Percentiles rank a stretch among this genome's conserved stretches.
These are phyloP conservation scores for Astrothelium macrocarpum DNA, from an alignment of 495 filamentous ascomycete species.

Conservation along the genomic window DNA sequence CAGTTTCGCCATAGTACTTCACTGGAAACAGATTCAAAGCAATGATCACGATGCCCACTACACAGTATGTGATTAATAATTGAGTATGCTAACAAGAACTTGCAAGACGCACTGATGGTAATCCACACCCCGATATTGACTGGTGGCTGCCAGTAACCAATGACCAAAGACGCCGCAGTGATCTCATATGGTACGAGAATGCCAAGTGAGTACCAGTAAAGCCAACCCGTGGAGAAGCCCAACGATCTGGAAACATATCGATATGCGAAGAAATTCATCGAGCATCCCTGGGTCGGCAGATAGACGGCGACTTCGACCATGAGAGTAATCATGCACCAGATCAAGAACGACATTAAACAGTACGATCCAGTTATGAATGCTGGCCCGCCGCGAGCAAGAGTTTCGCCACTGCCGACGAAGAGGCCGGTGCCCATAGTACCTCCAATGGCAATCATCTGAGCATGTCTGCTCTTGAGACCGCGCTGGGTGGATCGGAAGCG, in stretches of 20 bases:
- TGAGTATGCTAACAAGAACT: neutral
- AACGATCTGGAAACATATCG: conserved; percentile 43
- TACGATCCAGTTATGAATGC: conserved; percentile 48
- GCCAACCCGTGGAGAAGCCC: conserved; percentile 40
- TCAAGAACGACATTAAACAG: conserved; percentile 24
- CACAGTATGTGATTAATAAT: neutral
- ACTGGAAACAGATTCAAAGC: conserved; percentile 26
- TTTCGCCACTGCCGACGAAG: conserved; percentile 52
- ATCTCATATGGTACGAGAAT: conserved; percentile 32
- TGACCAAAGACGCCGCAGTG: conserved; percentile 34
- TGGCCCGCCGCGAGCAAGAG: conserved; percentile 50
- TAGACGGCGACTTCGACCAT: conserved; percentile 35
- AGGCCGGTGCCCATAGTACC: conserved; percentile 59
- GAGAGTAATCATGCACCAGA: conserved; percentile 28
- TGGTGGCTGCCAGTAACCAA: conserved; percentile 47
- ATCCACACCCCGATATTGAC: conserved; percentile 54
- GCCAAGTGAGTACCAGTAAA: conserved; percentile 33
- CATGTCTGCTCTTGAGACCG: conserved; percentile 36
- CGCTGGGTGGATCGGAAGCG: conserved; percentile 22
- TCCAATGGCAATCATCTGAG: conserved; percentile 55
- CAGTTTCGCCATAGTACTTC: conserved; percentile 47
- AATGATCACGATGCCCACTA: conserved; percentile 22
- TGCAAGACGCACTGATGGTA: conserved; percentile 27
- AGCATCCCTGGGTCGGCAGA: conserved; percentile 32
- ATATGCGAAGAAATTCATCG: conserved; percentile 36